phyloP scores from a whole-genome alignment of 768 basidiomycete genomes.

The Boletus fagicola region DNA sequence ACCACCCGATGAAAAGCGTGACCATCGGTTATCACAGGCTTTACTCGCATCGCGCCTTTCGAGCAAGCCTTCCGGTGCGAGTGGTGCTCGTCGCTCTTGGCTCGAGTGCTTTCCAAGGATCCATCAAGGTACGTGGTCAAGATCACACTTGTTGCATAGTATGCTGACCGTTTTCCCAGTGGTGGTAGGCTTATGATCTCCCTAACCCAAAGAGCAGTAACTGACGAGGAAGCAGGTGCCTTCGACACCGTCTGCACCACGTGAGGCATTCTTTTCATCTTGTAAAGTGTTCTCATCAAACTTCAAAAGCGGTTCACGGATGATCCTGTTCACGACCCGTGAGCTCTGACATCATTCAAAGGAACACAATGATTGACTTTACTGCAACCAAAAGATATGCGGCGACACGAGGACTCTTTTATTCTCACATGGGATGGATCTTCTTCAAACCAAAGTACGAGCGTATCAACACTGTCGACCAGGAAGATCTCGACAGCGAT shows the following conservation, averaged over 20 bases:
- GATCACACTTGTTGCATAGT: background rate
- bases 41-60: constrained; percentile 8
- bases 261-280: background rate
- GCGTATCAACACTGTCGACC: constrained; percentile 6
- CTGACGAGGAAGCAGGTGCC: constrained; percentile 7
- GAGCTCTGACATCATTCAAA: background rate
- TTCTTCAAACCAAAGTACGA: constrained; percentile 14
- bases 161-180: background rate
- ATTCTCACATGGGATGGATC: constrained; percentile 14
- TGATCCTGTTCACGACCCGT: constrained; percentile 14
- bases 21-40: constrained; percentile 14
- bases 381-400: constrained; percentile 4
- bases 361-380: background rate
- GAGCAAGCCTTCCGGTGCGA: constrained; percentile 2
- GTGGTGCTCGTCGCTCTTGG: constrained; percentile 5
- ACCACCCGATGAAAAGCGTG: constrained; percentile 4
- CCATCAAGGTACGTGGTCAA: constrained; percentile 4
- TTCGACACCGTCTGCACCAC: constrained; percentile 13
- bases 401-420: constrained; percentile 8
- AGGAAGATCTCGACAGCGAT: constrained; percentile 6
- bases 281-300: background rate
- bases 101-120: constrained; percentile 11
- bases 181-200: constrained; percentile 5
- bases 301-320: constrained; percentile 7
- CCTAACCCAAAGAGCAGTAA: background rate